phyloP scores from a whole-genome alignment of 2,329 filamentous ascomycete species.

The Cladosporium sp. region DNA sequence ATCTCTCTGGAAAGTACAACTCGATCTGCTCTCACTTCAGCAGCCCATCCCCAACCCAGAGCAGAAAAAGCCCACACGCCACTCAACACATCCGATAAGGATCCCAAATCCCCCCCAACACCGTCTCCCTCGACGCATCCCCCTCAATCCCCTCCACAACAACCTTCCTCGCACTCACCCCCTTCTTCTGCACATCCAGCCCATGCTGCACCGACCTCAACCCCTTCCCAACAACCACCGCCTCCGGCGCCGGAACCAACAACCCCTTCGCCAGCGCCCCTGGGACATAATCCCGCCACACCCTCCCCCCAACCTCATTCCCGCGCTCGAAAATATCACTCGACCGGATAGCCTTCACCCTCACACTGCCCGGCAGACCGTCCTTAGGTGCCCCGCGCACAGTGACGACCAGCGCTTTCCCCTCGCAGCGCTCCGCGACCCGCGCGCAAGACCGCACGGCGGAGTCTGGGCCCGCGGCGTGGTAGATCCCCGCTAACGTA shows the following conservation, averaged over 20 bases:
- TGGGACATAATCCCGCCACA: conserved; percentile 31
- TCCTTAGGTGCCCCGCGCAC: conserved; percentile 30
- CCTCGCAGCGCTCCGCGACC: conserved; percentile 32
- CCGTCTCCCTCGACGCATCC: conserved; percentile 5
- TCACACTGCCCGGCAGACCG: conserved; percentile 31
- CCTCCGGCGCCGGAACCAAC: conserved; percentile 44
- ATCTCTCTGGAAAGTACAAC: background rate
- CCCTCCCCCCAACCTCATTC: conserved; percentile 33
- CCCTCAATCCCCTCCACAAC: conserved; percentile 35
- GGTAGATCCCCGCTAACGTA: conserved; percentile 37
- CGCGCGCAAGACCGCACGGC: conserved; percentile 33
- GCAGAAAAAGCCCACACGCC: too few relatives aligned
- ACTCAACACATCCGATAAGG: background rate
- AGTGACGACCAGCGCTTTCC: conserved; percentile 36
- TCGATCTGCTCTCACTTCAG: background rate
- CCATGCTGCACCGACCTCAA: conserved; percentile 47
- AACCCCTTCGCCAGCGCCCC: conserved; percentile 42
- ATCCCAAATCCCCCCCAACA: background rate
- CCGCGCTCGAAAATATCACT: conserved; percentile 30
- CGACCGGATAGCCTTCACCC: conserved; percentile 31
- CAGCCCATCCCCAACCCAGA: background rate
- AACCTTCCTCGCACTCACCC: conserved; percentile 49
- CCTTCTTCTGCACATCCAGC: conserved; percentile 42
- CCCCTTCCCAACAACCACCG: conserved; percentile 45
- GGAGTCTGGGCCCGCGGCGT: conserved; percentile 32